A percentile compares a stretch with the other conserved stretches of the same genome.
Conservation (phyloP, 2,329 filamentous ascomycete species). For the Cladosporium halotolerans region DNA sequence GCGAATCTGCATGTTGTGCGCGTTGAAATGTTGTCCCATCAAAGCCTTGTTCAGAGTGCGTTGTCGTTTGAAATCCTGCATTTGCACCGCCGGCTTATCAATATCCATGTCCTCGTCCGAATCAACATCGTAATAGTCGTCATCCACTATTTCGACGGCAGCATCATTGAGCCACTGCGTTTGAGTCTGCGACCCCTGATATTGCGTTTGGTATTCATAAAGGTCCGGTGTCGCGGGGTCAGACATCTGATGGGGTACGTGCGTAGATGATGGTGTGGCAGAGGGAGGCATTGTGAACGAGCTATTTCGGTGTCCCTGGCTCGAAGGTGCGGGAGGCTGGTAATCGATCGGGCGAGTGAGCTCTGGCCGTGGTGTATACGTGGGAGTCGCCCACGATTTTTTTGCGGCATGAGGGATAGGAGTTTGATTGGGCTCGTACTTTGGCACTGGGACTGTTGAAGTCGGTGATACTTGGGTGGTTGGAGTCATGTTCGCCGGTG, state of each 20-base stretch:
- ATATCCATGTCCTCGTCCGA: conserved; percentile 41
- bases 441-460: not conserved
- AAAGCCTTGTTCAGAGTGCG: conserved; percentile 23
- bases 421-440: conserved; percentile 4
- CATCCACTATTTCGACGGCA: conserved; percentile 41
- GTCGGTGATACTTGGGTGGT: not conserved
- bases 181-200: conserved; percentile 8
- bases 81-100: conserved; percentile 15
- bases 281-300: not conserved
- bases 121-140: conserved; percentile 45
- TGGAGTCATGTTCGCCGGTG: not conserved
- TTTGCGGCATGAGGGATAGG: conserved; percentile 10
- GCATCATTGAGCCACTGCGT: conserved; percentile 31
- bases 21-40: conserved; percentile 20
- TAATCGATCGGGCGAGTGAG: conserved; percentile 18
- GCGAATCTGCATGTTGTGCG: conserved; percentile 27
- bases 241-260: not conserved
- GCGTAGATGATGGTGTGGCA: not conserved
- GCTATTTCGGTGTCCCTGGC: not conserved
- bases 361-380: conserved; percentile 20
- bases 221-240: conserved; percentile 14
- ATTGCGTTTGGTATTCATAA: conserved; percentile 22
- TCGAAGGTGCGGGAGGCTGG: conserved; percentile 6
- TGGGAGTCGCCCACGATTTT: conserved; percentile 14
- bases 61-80: conserved; percentile 17